Conservation (phyloP, 2,329 filamentous ascomycete genomes). For the Sphaerostilbella broomeana region DNA sequence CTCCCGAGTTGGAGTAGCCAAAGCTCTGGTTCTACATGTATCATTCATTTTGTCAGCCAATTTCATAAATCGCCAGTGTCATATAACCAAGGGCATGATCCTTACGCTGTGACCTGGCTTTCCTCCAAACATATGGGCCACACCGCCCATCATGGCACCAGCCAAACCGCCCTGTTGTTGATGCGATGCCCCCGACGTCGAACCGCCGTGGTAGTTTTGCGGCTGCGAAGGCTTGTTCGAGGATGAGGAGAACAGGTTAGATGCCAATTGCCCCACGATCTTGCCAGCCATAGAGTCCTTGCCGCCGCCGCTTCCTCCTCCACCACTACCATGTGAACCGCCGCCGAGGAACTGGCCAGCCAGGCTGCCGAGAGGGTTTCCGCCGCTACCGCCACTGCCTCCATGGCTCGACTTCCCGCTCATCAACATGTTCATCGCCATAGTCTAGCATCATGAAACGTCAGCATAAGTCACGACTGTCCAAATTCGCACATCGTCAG, state of each 20-base stretch:
- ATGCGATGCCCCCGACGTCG: constrained; percentile 31
- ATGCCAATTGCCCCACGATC: constrained; percentile 51
- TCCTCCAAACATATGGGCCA: constrained; percentile 48
- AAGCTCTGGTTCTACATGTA: constrained; percentile 46
- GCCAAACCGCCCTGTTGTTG: constrained; percentile 43
- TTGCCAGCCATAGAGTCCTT: constrained; percentile 42
- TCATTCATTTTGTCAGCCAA: constrained; percentile 12
- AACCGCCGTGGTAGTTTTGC: constrained; percentile 45
- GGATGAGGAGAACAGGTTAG: constrained; percentile 45
- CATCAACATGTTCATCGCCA: constrained; percentile 55
- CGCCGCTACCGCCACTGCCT: constrained; percentile 27
- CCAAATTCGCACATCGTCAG: too few relatives aligned
- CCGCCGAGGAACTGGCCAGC: constrained; percentile 42
- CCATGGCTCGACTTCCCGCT: constrained; percentile 35
- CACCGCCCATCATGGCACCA: constrained; percentile 48
- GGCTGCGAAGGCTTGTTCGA: constrained; percentile 39
- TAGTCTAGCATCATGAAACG: constrained; percentile 35
- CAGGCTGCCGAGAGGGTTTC: constrained; percentile 39
- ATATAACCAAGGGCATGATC: neutral
- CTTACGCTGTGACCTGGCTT: constrained; percentile 33
- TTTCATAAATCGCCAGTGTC: neutral
- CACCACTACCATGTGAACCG: constrained; percentile 20
- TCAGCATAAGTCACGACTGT: too few relatives aligned
- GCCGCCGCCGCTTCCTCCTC: constrained; percentile 30
- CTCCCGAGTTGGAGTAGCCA: constrained; percentile 54